A percentile compares a stretch with the other conserved stretches of the same genome.
phyloP scores from a whole-genome alignment of 768 basidiomycete species.

The Neoboletus magnificus region DNA sequence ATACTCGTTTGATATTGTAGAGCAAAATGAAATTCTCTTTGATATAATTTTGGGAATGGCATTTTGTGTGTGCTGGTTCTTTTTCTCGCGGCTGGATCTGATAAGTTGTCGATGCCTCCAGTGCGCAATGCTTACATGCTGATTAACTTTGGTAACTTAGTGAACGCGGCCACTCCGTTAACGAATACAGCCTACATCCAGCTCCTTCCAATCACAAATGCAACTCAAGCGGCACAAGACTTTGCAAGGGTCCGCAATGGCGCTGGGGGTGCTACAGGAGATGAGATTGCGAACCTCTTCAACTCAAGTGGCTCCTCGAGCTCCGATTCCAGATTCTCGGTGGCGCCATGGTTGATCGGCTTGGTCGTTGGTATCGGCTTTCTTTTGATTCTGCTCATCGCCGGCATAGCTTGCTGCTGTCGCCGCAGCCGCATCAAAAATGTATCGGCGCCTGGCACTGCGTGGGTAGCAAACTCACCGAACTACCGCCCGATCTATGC shows the following conservation, averaged over 20 bases:
- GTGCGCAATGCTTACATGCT: conserved; percentile 65
- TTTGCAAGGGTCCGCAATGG: conserved; percentile 12
- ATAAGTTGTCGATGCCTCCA: conserved; percentile 19
- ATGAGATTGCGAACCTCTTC: conserved; percentile 38
- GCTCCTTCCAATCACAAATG: conserved; percentile 53
- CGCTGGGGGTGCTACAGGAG: neutral
- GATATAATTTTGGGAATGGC: conserved; percentile 74
- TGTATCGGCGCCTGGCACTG: neutral
- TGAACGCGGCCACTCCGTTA: conserved; percentile 38
- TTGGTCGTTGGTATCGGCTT: conserved; percentile 10
- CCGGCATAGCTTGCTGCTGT: conserved; percentile 1
- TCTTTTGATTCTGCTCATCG: conserved; percentile 3
- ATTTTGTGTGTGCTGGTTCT: conserved; percentile 47
- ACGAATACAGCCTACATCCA: conserved; percentile 57
- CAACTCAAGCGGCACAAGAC: conserved; percentile 34
- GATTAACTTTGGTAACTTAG: conserved; percentile 64
- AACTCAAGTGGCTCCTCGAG: conserved; percentile 34
- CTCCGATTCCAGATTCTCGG: conserved; percentile 20
- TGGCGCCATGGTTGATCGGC: conserved; percentile 13
- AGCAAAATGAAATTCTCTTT: conserved; percentile 27
- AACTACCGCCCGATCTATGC: conserved; percentile 25
- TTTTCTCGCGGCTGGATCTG: neutral
- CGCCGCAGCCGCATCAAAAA: conserved; percentile 14
- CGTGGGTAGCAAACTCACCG: conserved; percentile 4
- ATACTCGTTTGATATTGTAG: conserved; percentile 45